A percentile compares a stretch with the other conserved stretches of the same genome.
Conservation (phyloP, 179 eudicot species). For the Silene vulgaris region DNA sequence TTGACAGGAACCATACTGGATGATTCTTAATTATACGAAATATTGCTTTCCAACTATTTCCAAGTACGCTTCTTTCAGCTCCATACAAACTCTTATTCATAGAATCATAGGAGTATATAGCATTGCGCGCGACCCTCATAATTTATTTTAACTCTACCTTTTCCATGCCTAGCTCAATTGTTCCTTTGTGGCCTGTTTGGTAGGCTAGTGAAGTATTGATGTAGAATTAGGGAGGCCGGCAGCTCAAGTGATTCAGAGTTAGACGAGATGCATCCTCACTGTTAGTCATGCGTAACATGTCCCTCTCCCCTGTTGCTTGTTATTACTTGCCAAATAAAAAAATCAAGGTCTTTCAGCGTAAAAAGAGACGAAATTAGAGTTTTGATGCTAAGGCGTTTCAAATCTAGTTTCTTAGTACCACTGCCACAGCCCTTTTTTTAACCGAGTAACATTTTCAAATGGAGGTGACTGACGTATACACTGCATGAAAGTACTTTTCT, state of each 20-base stretch:
- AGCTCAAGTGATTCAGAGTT: neutral
- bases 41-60: constrained; percentile 15
- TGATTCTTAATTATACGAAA: constrained; percentile 18
- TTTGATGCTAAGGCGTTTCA: too few relatives aligned
- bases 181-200: neutral
- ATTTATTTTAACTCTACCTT: constrained; percentile 3
- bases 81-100: constrained; percentile 11
- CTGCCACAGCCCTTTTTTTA: too few relatives aligned
- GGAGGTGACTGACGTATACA: too few relatives aligned
- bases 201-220: neutral
- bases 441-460: too few relatives aligned
- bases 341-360: too few relatives aligned
- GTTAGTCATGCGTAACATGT: too few relatives aligned
- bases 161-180: neutral
- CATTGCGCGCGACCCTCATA: neutral
- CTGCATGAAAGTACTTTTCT: too few relatives aligned
- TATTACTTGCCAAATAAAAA: too few relatives aligned
- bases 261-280: too few relatives aligned
- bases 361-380: too few relatives aligned
- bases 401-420: too few relatives aligned
- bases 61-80: constrained; percentile 22
- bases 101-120: neutral
- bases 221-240: neutral
- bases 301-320: too few relatives aligned
- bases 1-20: constrained; percentile 23